Conservation (phyloP, 306 rosid species). For the Fagus crenata region DNA sequence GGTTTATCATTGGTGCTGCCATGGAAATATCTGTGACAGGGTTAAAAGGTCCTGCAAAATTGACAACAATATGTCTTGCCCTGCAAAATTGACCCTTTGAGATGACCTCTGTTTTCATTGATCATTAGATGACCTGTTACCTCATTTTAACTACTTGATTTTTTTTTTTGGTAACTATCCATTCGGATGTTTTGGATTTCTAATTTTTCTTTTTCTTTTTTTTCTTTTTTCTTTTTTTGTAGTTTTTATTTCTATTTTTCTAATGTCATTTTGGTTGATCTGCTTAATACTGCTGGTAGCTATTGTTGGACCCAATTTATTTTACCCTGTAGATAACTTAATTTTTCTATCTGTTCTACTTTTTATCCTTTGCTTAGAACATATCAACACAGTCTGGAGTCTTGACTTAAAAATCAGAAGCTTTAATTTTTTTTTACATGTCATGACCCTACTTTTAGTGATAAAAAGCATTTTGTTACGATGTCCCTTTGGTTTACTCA, state of each 20-base stretch:
- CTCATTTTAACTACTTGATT: conserved; percentile 2
- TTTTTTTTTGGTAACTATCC: not conserved
- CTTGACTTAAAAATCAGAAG: not conserved
- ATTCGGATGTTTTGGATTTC: not conserved
- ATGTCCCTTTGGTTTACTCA: not conserved
- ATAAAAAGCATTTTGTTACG: not conserved
- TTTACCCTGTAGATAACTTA: not conserved
- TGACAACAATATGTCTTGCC: not conserved
- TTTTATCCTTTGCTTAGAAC: conserved; percentile 7
- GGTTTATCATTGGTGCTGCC: conserved; percentile 11
- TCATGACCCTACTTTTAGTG: not conserved
- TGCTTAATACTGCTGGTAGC: not conserved
- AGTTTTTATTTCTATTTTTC: not conserved
- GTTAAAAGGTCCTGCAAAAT: not conserved
- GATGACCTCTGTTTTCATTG: not conserved
- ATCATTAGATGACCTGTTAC: not conserved
- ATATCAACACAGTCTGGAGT: conserved; percentile 10
- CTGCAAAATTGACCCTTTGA: conserved; percentile 7
- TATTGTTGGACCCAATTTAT: not conserved
- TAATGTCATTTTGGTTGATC: not conserved
- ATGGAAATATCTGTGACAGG: conserved; percentile 3
- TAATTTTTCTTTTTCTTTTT: conserved; percentile 8
- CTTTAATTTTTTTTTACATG: conserved; percentile 9
- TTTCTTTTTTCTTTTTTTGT: conserved; percentile 2
- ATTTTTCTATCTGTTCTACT: not conserved